Evolutionary conservation across 495 filamentous ascomycete species (phyloP).

Genomic region (Talaromyces nanjingensis): DNA sequence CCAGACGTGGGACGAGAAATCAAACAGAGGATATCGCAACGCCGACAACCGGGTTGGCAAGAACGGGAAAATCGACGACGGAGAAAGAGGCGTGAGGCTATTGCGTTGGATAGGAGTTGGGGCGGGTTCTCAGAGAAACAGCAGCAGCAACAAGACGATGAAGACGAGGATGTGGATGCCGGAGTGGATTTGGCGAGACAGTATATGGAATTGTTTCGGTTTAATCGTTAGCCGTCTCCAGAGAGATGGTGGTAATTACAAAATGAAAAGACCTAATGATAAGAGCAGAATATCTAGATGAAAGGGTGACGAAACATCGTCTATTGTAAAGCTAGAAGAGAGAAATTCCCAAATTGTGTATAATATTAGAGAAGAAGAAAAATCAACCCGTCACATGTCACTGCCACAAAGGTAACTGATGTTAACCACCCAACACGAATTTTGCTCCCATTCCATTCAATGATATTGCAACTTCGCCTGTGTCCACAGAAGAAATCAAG

Average conservation of each 20-base stretch:
- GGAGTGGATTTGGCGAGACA: slow-evolving; percentile 40
- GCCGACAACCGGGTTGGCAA: not conserved
- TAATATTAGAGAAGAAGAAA: not conserved
- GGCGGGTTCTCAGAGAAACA: slow-evolving; percentile 5
- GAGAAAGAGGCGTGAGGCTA: not conserved
- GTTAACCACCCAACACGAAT: not conserved
- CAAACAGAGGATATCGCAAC: slow-evolving; percentile 12
- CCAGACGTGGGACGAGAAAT: slow-evolving; percentile 35
- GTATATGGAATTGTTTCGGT: slow-evolving; percentile 42
- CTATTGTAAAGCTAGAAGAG: not conserved
- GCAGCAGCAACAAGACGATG: slow-evolving; percentile 6
- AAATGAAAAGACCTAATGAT: not conserved
- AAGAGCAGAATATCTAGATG: no score
- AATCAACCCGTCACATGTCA: not conserved
- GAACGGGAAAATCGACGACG: slow-evolving; percentile 5
- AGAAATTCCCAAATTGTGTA: not conserved
- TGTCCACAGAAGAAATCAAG: slow-evolving; percentile 1
- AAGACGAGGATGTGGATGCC: slow-evolving; percentile 30
- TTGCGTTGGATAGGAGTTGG: slow-evolving; percentile 6
- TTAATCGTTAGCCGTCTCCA: slow-evolving; percentile 26
- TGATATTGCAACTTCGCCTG: not conserved
- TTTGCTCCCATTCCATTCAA: not conserved
- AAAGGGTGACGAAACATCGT: not conserved
- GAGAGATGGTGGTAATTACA: not conserved
- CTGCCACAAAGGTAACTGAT: not conserved